A percentile compares a stretch with the other conserved stretches of the same genome.
Evolutionary conservation across 2,329 filamentous ascomycete genomes (phyloP).

Genomic region (Arthrobotrys sinensis): DNA sequence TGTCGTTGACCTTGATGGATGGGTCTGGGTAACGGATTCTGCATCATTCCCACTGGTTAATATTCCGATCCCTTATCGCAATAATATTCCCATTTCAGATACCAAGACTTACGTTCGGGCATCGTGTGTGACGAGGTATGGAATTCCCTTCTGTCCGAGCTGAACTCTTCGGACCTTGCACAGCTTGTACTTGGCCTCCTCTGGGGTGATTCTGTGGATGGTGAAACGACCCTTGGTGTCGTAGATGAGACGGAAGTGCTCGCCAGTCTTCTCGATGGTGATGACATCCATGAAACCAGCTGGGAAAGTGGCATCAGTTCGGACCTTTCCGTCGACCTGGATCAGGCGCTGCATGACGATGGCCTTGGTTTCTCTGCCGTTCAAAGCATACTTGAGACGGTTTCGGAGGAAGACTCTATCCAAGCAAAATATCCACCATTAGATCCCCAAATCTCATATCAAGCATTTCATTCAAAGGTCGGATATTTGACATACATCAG

Average conservation of each 20-base stretch:
- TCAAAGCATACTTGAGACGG: conserved; percentile 99
- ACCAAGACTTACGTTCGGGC: conserved; percentile 95
- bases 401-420: conserved; percentile 67
- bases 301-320: conserved; percentile 98
- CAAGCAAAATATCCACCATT: conserved; percentile 33
- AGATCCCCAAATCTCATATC: conserved; percentile 18
- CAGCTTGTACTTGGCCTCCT: conserved; percentile 99
- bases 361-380: conserved; percentile 93
- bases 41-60: conserved; percentile 63
- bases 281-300: conserved; percentile 99
- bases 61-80: neutral
- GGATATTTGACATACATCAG: conserved; percentile 71
- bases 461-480: conserved; percentile 9
- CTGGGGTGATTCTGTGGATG: conserved; percentile 97
- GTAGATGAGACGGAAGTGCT: conserved; percentile 99
- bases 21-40: conserved; percentile 99
- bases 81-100: neutral
- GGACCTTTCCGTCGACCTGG: conserved; percentile 99
- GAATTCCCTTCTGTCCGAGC: conserved; percentile 99
- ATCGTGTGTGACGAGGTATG: conserved; percentile 99
- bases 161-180: conserved; percentile 99
- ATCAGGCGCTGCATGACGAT: conserved; percentile 99
- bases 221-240: conserved; percentile 99
- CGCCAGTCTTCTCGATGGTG: conserved; percentile 99
- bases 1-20: conserved; percentile 99